Conservation (phyloP, 2,329 filamentous ascomycete genomes). For the Dothideomycetidae sp. region DNA sequence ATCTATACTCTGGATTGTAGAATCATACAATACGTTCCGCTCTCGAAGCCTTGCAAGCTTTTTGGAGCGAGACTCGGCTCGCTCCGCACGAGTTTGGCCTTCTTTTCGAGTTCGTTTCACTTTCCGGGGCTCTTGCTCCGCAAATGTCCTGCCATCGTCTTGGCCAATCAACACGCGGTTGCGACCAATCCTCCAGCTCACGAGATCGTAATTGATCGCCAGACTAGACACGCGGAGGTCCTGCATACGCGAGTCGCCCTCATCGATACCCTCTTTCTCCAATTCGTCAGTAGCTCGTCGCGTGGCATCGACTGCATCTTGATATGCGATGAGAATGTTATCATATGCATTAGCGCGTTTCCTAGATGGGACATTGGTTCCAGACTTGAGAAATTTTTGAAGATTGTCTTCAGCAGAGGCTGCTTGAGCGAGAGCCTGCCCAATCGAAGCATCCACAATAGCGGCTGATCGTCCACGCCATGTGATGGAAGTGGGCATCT, state of each 20-base stretch:
- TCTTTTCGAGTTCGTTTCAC: conserved; percentile 37
- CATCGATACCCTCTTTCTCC: conserved; percentile 64
- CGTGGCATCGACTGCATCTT: conserved; percentile 86
- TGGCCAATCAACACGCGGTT: conserved; percentile 80
- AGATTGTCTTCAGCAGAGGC: conserved; percentile 40
- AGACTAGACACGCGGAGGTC: conserved; percentile 83
- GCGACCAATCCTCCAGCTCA: conserved; percentile 87
- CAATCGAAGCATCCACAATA: conserved; percentile 86
- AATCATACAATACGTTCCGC: conserved; percentile 78
- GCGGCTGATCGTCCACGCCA: conserved; percentile 79
- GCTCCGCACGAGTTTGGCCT: conserved; percentile 31
- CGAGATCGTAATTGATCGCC: conserved; percentile 83
- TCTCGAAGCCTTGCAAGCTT: conserved; percentile 73
- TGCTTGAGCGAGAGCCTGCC: conserved; percentile 64
- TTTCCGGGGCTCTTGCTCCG: conserved; percentile 40
- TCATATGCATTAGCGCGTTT: conserved; percentile 82
- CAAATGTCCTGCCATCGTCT: conserved; percentile 56
- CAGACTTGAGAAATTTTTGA: conserved; percentile 31
- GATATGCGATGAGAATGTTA: conserved; percentile 73
- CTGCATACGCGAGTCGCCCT: conserved; percentile 78
- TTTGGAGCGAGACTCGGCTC: conserved; percentile 55
- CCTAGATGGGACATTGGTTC: conserved; percentile 28
- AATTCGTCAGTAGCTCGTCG: conserved; percentile 89
- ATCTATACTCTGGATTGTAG: conserved; percentile 78
- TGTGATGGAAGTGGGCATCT: conserved; percentile 57